These are phyloP conservation scores for Gamarada debralockiae DNA, from an alignment of 495 filamentous ascomycete genomes.

Conservation along the genomic window DNA sequence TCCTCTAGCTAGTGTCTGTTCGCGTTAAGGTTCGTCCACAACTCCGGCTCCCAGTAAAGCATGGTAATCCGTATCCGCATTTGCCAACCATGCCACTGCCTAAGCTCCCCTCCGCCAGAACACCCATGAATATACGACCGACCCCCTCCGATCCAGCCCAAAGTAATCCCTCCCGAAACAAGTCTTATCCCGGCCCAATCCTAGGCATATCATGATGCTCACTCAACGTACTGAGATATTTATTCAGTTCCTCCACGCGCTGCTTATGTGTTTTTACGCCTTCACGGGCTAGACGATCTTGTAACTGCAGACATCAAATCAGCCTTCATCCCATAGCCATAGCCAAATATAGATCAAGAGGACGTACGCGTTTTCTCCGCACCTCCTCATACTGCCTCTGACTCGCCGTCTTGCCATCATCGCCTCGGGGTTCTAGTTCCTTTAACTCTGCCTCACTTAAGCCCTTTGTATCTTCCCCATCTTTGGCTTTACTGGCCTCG, in stretches of 20 bases:
- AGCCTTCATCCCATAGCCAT: not conserved
- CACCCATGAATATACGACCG: too few relatives aligned
- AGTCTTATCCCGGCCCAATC: constrained; percentile 11
- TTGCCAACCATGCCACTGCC: too few relatives aligned
- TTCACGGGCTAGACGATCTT: constrained; percentile 70
- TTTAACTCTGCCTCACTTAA: constrained; percentile 7
- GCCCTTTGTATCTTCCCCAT: constrained; percentile 14
- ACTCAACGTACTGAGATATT: constrained; percentile 83
- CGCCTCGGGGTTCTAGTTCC: constrained; percentile 11
- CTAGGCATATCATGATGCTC: constrained; percentile 94
- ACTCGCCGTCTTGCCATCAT: constrained; percentile 72
- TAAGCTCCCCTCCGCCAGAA: too few relatives aligned
- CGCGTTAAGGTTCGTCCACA: too few relatives aligned
- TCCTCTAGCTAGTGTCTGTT: too few relatives aligned
- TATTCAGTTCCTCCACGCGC: constrained; percentile 92
- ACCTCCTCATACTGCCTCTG: constrained; percentile 78
- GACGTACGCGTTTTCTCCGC: constrained; percentile 69
- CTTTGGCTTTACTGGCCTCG: constrained; percentile 5
- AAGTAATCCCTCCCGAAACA: too few relatives aligned
- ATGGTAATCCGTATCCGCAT: too few relatives aligned
- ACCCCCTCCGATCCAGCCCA: too few relatives aligned
- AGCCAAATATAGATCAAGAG: not conserved
- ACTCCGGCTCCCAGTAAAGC: too few relatives aligned
- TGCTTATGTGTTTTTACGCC: constrained; percentile 93
- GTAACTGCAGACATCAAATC: constrained; percentile 34